Base-by-base conservation (phyloP, 768 basidiomycete species). In the Termitomyces sp. region DNA sequence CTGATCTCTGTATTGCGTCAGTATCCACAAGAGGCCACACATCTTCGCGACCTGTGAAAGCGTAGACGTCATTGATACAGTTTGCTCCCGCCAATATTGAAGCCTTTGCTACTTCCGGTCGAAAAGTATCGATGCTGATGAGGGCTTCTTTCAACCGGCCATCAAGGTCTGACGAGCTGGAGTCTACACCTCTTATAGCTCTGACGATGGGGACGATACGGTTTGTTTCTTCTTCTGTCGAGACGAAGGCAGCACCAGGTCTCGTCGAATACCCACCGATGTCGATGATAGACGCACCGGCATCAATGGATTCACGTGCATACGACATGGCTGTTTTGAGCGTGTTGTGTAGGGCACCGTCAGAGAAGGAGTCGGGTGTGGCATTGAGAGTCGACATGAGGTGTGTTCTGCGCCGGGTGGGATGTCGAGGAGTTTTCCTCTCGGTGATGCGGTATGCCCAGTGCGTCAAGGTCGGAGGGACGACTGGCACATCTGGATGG, bases 351-450 rank as follows among this genome's bases (percentile, higher is more conserved):
- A 70, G 66, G 0, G 84, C 78, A 10, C 94, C 94, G 59, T 98
- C 94, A 0, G 95, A 98, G 72, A 98, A 98, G 0, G 95, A 97
- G 71, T 99, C 96, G 2, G 96, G 95, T 0, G 96, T 98, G 6
- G 81, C 80, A 67, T 98, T 98, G 55, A 99, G 79, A 1, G 91
- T 97, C 0, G 88, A 88, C 96, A 98, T 98, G 56, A 98, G 67
- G 55, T 82, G 79, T 0, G 91, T 88, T 63, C 76, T 79, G 25
- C 59, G 65, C 21, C 64, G 64, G 5, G 44, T 27, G 17, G 52
- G 51, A 28, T 44, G 47, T 21, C 40, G 50, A 14, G 9, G 50
- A 25, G 25, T 30, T 72, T 54, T 55, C 54, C 59, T 63, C 17
- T 43, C 43, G 37, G 50, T 42, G 47, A 58, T 55, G 39, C 75